Evolutionary conservation across 176 grass and related monocot genomes (phyloP), one percentile per base, ranked within the genome.

Genomic region (Chrysopogon serrulatus): DNA sequence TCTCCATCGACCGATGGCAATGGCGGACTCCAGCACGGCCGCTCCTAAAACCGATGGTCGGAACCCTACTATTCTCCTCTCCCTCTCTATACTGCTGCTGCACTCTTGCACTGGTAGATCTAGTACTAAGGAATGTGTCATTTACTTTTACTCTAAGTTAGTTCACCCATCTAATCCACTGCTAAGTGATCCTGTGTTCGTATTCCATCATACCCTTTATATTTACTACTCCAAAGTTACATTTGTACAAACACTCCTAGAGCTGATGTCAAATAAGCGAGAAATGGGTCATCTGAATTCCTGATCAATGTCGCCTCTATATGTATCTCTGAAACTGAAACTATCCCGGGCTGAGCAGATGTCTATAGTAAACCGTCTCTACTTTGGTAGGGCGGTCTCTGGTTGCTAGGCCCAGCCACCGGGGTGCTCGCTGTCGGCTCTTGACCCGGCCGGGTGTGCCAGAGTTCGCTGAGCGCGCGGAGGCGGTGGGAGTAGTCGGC

Each of bases 401-500:
- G 56, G 54, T 57, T 35, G 78, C 30, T 90, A 47, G 79, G 19
- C 14, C 42, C 42, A 10, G 82, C 61, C 76, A 18, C 34, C 30
- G 28, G 23, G 16, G 60, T 5, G 31, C 23, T 21, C 36, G 33
- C 59, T n/a, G 21, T 24, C 9, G 14, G 43, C 14, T 88, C 81
- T 0, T 82, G 88, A 1, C 37, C 84, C 24, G 85, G 82, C 18
- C 88, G 85, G 3, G 88, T 39, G 23, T 72, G 51, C 88, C 82
- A 90, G 36, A 93, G 85, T n/a, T 86, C 84, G 91, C 88, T 93
- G 51, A 93, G 88, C 15, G 78, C 86, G 10, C 88, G 91, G 60
- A 93, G 88, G 65, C 91, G 88, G 63, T 90, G 88, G 68, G 88
- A 93, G 82, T 93, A 88, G 73, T 90, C 88, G 62, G 88, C 91